Evolutionary conservation across 352 stramenopile genomes (phyloP).

Genomic region (Thalassiosira mediterranea): DNA sequence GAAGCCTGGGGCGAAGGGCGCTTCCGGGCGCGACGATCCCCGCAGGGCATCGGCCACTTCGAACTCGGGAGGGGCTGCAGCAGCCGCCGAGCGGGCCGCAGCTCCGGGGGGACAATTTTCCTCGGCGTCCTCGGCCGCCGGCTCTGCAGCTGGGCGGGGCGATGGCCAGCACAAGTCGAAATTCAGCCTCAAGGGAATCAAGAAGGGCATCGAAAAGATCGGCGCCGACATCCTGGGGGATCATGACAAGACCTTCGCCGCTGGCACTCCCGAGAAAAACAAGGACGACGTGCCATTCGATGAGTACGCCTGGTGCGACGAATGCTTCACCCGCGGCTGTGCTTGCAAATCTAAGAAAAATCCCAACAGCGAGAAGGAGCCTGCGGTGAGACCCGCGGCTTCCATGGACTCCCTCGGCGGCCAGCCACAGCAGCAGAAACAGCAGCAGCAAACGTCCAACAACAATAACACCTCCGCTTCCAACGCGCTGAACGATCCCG

Average conservation of each 20-base stretch:
- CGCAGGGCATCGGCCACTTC: not conserved
- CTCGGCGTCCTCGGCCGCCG: conserved; percentile 16
- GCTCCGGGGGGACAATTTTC: conserved; percentile 31
- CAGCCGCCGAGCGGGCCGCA: conserved; percentile 17
- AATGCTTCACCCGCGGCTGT: conserved; percentile 59
- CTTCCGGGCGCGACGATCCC: not conserved
- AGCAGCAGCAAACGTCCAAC: not conserved
- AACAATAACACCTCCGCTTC: not conserved
- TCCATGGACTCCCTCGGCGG: not conserved
- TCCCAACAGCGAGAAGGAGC: not conserved
- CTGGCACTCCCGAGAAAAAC: no score
- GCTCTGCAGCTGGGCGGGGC: not conserved
- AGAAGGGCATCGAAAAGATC: conserved; percentile 57
- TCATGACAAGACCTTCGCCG: conserved; percentile 7
- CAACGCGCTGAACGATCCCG: conserved; percentile 8
- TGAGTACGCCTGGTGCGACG: conserved; percentile 58
- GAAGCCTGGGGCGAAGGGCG: not conserved
- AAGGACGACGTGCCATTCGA: conserved; percentile 36
- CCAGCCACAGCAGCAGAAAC: conserved; percentile 3
- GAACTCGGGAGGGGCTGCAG: conserved; percentile 7
- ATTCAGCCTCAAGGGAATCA: conserved; percentile 52
- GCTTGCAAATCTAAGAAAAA: conserved; percentile 36
- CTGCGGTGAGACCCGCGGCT: not conserved
- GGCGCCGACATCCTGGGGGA: conserved; percentile 25
- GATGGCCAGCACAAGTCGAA: conserved; percentile 4